Base-by-base conservation (phyloP, 1,284 basidiomycete genomes). In the Ganoderma boninense region DNA sequence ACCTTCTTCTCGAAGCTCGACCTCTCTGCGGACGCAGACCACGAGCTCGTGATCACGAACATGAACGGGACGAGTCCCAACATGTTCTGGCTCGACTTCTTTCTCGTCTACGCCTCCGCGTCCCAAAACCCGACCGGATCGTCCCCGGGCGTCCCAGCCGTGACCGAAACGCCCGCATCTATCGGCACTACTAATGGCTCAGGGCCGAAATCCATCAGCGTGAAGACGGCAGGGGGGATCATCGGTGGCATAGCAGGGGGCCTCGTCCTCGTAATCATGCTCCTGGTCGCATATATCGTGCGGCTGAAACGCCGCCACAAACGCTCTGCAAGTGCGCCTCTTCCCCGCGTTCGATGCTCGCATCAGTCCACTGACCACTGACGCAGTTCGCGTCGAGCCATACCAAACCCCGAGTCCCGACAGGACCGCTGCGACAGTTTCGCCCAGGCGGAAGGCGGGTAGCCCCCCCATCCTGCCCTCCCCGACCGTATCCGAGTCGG, bases 11-110 rank as follows among this genome's bases (percentile, higher is more conserved):
- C 67, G 18, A 72, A 66, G 52, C 69, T 59, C 13, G 54, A 67
- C 16, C 68, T 73, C 11, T 20, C 65, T 8, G 23, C 49, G 2
- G 70, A 66, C 2, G 14, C 1, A 3, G 49, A 65, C 62, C 70
- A 73, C 32, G 44, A 57, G n/a, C 32, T 77, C 5, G 59, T 69
- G 8, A 74, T 77, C 61, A 77, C 71, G 40, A 77, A 76, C 66
- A 38, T 65, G 23, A 74, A 77, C 54, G 76, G 75, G 10, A 74
- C 74, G 0, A 68, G 52, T 10, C 76, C 76, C 20, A 76, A 71
- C 57, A 35, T 66, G 3, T 74, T 69, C 38, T 74, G 72, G 74
- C 68, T 76, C 23, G 76, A 77, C 59, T 73, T 66, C 62, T 75
- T 73, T 54, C 66, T 73, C 56, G 56, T 70, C 46, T 59, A 71